A percentile compares a stretch with the other conserved stretches of the same genome.
phyloP scores from a whole-genome alignment of 2,329 filamentous ascomycete genomes.

The Alternaria sp. region DNA sequence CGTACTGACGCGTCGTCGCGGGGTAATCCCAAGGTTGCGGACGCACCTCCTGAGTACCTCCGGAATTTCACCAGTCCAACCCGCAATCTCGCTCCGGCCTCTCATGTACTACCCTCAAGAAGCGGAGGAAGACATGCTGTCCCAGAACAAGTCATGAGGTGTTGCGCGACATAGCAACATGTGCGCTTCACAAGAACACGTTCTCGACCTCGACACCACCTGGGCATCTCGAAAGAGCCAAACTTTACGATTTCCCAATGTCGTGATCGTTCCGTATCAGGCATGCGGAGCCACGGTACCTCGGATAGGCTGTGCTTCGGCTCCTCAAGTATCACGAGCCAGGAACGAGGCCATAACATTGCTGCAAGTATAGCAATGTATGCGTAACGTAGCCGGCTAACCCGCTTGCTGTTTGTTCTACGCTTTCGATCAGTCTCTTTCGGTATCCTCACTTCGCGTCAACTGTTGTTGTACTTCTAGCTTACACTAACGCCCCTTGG shows the following conservation, averaged over 20 bases:
- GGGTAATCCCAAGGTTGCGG: background rate
- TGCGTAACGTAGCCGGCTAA: background rate
- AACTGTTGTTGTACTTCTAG: background rate
- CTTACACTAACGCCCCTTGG: background rate
- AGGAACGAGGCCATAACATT: background rate
- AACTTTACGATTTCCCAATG: background rate
- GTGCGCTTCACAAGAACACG: background rate
- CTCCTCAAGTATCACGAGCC: background rate
- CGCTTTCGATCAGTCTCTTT: background rate
- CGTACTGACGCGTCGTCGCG: background rate
- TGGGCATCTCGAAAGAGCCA: background rate
- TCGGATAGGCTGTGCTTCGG: background rate
- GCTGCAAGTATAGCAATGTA: background rate
- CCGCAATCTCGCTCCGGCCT: background rate
- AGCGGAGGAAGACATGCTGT: background rate
- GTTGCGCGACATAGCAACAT: background rate
- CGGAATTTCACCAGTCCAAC: background rate
- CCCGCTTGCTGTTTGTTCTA: background rate
- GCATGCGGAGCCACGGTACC: background rate
- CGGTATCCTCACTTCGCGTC: background rate
- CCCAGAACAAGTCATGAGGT: background rate
- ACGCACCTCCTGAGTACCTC: background rate
- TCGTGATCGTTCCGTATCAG: background rate
- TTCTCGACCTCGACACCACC: background rate
- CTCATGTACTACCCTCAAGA: background rate